Conservation (phyloP, 768 basidiomycete species). For the Boletales sp. region DNA sequence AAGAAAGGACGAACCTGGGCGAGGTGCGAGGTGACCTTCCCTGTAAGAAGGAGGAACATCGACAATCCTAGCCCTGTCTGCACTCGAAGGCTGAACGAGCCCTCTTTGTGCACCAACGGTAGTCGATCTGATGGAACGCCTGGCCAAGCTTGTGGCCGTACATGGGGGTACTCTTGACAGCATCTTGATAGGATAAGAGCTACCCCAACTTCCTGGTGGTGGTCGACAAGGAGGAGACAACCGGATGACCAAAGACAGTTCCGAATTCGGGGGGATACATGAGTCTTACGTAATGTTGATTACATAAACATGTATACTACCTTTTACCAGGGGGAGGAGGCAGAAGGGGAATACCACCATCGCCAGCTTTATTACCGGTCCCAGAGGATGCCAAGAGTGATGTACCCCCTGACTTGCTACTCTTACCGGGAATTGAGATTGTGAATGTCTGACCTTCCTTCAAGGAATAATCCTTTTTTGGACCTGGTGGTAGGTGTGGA, state of each 20-base stretch:
- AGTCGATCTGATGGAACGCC: conserved; percentile 21
- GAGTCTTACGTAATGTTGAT: conserved; percentile 14
- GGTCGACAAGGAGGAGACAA: conserved; percentile 2
- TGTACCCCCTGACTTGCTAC: conserved; percentile 34
- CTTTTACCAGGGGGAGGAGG: conserved; percentile 72
- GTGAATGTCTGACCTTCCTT: conserved; percentile 96
- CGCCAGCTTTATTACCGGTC: conserved; percentile 19
- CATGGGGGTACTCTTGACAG: conserved; percentile 52
- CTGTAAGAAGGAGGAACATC: conserved; percentile 75
- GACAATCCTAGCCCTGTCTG: conserved; percentile 79
- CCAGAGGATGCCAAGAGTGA: conserved; percentile 38
- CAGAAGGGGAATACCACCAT: conserved; percentile 59
- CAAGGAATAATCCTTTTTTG: conserved; percentile 90
- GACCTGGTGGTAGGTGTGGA: conserved; percentile 70
- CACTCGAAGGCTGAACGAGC: conserved; percentile 78
- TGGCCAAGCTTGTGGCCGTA: conserved; percentile 25
- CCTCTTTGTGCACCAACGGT: conserved; percentile 41
- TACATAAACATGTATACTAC: conserved; percentile 27
- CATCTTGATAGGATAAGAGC: conserved; percentile 37
- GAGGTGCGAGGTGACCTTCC: conserved; percentile 65
- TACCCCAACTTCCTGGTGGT: conserved; percentile 12
- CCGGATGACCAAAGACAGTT: conserved; percentile 4
- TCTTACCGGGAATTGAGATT: conserved; percentile 84
- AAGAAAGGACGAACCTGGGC: conserved; percentile 49
- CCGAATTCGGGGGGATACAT: not conserved